These are phyloP conservation scores for Plasmodium gallinaceum DNA, from an alignment of 169 alveolate genomes.

Conservation along the genomic window DNA sequence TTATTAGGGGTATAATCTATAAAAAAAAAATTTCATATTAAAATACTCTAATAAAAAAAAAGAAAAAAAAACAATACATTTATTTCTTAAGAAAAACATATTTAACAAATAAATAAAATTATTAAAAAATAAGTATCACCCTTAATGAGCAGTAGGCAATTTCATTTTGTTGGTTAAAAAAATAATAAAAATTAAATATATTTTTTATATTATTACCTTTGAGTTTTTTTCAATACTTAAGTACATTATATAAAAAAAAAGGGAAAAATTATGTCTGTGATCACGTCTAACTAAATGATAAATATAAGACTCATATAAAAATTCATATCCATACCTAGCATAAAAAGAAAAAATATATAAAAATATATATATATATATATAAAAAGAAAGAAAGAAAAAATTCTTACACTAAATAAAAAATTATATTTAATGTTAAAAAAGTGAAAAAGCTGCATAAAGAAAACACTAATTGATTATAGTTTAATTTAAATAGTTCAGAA, in stretches of 20 bases:
- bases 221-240: conserved; percentile 80
- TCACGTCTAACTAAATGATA: conserved; percentile 97
- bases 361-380: neutral
- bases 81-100: neutral
- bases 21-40: neutral
- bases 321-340: conserved; percentile 92
- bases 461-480: conserved; percentile 82
- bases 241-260: conserved; percentile 95
- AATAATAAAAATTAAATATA: neutral
- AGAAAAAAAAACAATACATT: neutral
- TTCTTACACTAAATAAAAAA: conserved; percentile 84
- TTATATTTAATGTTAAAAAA: conserved; percentile 79
- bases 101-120: too few relatives aligned
- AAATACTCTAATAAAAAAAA: neutral
- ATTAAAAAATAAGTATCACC: neutral
- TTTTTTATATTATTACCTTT: conserved; percentile 78
- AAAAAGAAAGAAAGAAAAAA: neutral
- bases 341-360: conserved; percentile 6
- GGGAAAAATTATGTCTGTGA: conserved; percentile 97
- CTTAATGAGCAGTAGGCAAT: neutral
- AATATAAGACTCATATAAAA: conserved; percentile 94
- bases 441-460: conserved; percentile 85
- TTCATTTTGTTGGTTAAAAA: neutral
- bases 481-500: conserved; percentile 48
- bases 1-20: conserved; percentile 81